These are phyloP conservation scores for Phlebiopsis gigantea DNA, from an alignment of 768 basidiomycete genomes.

Conservation along the genomic window DNA sequence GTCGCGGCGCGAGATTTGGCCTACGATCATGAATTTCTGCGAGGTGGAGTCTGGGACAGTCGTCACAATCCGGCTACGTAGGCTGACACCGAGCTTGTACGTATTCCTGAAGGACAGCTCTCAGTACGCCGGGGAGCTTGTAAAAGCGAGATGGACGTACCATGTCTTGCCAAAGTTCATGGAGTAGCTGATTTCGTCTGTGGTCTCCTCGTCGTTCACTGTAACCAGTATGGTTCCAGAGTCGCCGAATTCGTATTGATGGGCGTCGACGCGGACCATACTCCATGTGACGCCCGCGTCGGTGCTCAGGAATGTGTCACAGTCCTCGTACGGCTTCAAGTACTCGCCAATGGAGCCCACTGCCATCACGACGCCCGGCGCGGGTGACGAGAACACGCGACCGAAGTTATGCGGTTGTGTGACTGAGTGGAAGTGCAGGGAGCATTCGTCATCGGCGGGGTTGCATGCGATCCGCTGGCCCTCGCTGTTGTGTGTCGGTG, in stretches of 20 bases:
- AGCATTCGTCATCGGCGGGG: conserved; percentile 58
- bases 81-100: conserved; percentile 60
- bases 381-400: conserved; percentile 89
- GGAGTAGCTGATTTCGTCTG: conserved; percentile 69
- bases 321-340: conserved; percentile 71
- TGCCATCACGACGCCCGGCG: conserved; percentile 95
- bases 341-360: conserved; percentile 80
- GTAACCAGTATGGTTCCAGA: conserved; percentile 74
- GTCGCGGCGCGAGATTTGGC: conserved; percentile 62
- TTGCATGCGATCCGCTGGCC: conserved; percentile 65
- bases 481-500: conserved; percentile 51
- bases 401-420: conserved; percentile 92
- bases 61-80: conserved; percentile 74
- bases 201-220: conserved; percentile 80
- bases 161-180: conserved; percentile 80
- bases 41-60: conserved; percentile 95
- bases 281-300: conserved; percentile 87
- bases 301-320: conserved; percentile 89
- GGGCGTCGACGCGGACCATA: conserved; percentile 69
- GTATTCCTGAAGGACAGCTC: conserved; percentile 46
- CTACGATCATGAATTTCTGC: conserved; percentile 91
- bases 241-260: conserved; percentile 97
- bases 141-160: conserved; percentile 40
- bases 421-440: conserved; percentile 90
- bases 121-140: not conserved